These are phyloP conservation scores for Penicillium aurantiogriseum DNA, from an alignment of 2,329 filamentous ascomycete species.

Conservation along the genomic window DNA sequence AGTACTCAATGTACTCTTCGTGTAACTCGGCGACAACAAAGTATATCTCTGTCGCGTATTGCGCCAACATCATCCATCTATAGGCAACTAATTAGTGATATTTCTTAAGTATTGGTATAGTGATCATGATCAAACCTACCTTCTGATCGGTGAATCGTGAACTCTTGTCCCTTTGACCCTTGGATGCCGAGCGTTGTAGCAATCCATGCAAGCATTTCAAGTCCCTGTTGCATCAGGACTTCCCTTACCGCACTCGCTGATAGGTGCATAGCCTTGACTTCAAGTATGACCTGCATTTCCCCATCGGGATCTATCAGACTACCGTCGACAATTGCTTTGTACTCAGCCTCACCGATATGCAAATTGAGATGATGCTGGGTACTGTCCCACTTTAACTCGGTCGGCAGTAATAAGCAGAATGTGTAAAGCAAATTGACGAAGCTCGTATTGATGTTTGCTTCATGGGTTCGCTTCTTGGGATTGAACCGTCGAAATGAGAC, in stretches of 20 bases:
- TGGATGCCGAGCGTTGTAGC: background rate
- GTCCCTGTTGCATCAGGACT: background rate
- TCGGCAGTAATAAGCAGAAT: background rate
- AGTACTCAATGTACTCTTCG: background rate
- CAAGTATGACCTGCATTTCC: background rate
- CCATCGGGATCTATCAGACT: background rate
- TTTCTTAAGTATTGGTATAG: background rate
- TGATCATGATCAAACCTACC: background rate
- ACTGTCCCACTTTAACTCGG: background rate
- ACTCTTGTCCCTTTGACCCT: background rate
- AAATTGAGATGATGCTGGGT: background rate
- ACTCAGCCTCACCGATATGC: background rate
- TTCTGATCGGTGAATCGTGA: background rate
- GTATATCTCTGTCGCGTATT: background rate
- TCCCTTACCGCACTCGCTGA: background rate
- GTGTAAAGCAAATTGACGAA: background rate
- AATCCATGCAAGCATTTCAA: background rate
- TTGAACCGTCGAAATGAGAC: too few relatives aligned
- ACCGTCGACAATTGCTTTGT: background rate
- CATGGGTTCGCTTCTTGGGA: background rate
- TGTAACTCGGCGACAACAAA: background rate
- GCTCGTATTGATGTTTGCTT: background rate
- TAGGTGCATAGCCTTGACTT: background rate
- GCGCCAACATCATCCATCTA: background rate
- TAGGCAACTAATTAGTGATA: background rate